A percentile compares a stretch with the other conserved stretches of the same genome.
These are phyloP conservation scores for Mollisia scopiformis DNA, from an alignment of 2,329 filamentous ascomycete genomes.

Conservation along the genomic window DNA sequence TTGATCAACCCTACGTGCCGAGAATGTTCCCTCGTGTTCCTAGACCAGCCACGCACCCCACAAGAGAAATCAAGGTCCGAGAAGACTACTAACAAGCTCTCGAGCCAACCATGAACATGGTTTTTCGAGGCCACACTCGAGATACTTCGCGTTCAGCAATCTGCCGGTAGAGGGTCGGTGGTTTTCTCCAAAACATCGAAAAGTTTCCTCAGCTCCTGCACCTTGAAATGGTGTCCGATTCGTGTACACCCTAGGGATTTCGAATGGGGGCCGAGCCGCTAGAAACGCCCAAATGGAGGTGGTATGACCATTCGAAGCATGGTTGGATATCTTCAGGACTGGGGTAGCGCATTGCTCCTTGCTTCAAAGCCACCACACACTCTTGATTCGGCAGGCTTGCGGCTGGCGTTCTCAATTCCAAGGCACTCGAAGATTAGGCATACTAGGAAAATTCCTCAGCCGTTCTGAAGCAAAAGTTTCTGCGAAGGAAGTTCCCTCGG, in stretches of 20 bases:
- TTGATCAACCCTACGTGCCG: no score
- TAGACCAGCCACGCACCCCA: no score
- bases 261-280: not conserved
- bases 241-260: not conserved
- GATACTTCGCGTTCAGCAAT: not conserved
- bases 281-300: not conserved
- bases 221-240: not conserved
- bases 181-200: not conserved
- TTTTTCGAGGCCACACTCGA: no score
- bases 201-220: not conserved
- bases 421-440: not conserved
- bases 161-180: no score
- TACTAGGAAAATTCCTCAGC: not conserved
- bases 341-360: not conserved
- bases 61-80: no score
- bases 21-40: no score
- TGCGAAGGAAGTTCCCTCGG: not conserved
- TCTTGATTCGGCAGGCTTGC: not conserved
- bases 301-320: not conserved
- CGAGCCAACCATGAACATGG: no score
- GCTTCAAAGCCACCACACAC: not conserved
- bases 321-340: not conserved
- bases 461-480: not conserved
- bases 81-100: no score
- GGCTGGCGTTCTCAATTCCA: not conserved